Evolutionary conservation across 768 basidiomycete species (phyloP), one percentile per base, ranked within the genome.

Genomic region (Suillus tomentosus): DNA sequence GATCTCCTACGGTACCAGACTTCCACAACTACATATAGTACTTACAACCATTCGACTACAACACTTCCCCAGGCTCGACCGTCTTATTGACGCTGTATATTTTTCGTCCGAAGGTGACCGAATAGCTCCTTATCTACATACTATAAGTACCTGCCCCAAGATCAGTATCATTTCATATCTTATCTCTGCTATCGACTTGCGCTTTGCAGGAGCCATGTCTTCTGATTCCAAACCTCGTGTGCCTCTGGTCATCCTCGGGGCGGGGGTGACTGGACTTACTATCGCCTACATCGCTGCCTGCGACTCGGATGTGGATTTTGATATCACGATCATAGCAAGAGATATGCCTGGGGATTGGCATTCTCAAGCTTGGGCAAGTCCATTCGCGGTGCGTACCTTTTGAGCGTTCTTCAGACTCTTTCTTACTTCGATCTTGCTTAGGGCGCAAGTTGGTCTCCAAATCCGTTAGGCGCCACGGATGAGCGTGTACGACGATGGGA

Each of bases 361-460:
- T 56, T 83, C 81, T 5, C 82, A 82, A 60, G 80, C 76, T 5
- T 84, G 80, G 73, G 76, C 83, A 7, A 83, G 80, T 62, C 82
- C 84, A 22, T 84, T 82, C 72, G 83, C 84, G 62, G 83, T 82
- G 64, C 62, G 80, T 71, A 47, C 39, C 14, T 50, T 13, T 37
- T 15, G 43, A 27, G 62, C 43, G 19, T 14, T n/a, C 63, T n/a
- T 22, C 15, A 34, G 43, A 22, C 48, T 22, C 53, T 51, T 22
- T 15, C 19, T 51, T 60, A 45, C 19, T 65, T 36, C 19, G 14
- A 13, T n/a, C 51, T 53, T 37, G 19, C 3, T 2, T 60, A 83
- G 82, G 82, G 82, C n/a, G 82, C 81, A 34, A 78, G 78, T 63
- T 84, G 82, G 82, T 76, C 78, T 9, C 83, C 82, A 13, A 68